Evolutionary conservation across 2,329 filamentous ascomycete genomes (phyloP).

Genomic region (Botryosphaeria dothidea): DNA sequence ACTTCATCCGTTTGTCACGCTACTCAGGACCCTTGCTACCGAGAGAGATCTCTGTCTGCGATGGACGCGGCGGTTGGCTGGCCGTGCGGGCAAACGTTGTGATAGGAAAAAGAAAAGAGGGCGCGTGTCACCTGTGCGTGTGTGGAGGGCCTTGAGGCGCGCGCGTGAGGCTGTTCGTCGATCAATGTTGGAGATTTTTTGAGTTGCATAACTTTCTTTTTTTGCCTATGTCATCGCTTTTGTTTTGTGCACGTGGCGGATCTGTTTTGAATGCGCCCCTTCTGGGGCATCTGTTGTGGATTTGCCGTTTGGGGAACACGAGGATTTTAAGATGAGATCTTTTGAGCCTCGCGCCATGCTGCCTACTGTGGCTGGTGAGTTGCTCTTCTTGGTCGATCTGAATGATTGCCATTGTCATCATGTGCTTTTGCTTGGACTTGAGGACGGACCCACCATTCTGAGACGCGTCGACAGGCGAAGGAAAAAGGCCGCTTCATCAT

Average conservation of each 20-base stretch:
- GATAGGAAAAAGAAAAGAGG: neutral
- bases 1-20: constrained; percentile 3
- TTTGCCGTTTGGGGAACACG: neutral
- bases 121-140: neutral
- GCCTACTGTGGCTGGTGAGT: constrained; percentile 3
- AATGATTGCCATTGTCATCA: neutral
- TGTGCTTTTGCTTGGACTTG: neutral
- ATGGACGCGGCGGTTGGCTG: too few relatives aligned
- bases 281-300: neutral
- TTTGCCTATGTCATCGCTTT: too few relatives aligned
- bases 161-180: constrained; percentile 2
- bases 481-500: neutral
- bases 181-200: constrained; percentile 1
- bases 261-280: neutral
- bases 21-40: too few relatives aligned
- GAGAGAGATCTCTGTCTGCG: too few relatives aligned
- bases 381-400: neutral
- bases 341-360: neutral
- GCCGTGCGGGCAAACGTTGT: neutral
- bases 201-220: constrained; percentile 1
- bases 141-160: neutral
- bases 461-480: neutral
- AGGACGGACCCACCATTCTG: neutral
- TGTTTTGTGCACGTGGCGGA: neutral
- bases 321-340: neutral